Conservation (phyloP, 345 rosid genomes). For the Pugionium dolabratum region DNA sequence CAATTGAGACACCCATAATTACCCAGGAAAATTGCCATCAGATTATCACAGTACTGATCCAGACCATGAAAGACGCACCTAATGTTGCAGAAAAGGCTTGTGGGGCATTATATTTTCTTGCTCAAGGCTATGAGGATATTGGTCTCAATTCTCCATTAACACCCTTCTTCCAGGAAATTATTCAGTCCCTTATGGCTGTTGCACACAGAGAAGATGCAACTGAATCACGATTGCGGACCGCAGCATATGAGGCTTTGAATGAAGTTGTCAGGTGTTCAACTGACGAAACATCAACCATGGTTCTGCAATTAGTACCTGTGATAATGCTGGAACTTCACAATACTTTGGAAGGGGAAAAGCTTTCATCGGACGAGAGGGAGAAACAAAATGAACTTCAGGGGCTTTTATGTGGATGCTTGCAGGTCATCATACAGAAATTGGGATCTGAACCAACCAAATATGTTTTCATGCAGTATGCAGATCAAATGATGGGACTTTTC, state of each 20-base stretch:
- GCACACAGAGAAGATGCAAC: constrained; percentile 77
- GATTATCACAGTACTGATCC: constrained; percentile 68
- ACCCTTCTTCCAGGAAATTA: constrained; percentile 73
- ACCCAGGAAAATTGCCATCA: constrained; percentile 74
- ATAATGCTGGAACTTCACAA: constrained; percentile 73
- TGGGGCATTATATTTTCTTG: constrained; percentile 69
- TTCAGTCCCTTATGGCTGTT: constrained; percentile 67
- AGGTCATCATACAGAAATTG: constrained; percentile 69
- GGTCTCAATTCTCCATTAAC: constrained; percentile 59
- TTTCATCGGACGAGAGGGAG: constrained; percentile 58
- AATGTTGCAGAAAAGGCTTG: constrained; percentile 79
- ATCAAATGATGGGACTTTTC: constrained; percentile 76
- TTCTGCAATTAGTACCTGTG: constrained; percentile 60
- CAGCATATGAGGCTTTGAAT: constrained; percentile 72
- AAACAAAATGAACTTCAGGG: constrained; percentile 72
- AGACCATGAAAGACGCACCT: constrained; percentile 71
- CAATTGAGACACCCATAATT: constrained; percentile 59
- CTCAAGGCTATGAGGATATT: constrained; percentile 68
- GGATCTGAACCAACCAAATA: constrained; percentile 65
- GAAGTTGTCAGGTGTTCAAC: constrained; percentile 76
- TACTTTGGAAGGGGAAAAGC: constrained; percentile 67
- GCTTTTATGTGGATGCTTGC: constrained; percentile 75
- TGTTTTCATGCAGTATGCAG: constrained; percentile 65
- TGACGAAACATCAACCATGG: constrained; percentile 67
- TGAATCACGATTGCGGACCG: constrained; percentile 69